A percentile compares a stretch with the other conserved stretches of the same genome.
Conservation (phyloP, 495 filamentous ascomycete genomes). For the Annulohypoxylon stygium region DNA sequence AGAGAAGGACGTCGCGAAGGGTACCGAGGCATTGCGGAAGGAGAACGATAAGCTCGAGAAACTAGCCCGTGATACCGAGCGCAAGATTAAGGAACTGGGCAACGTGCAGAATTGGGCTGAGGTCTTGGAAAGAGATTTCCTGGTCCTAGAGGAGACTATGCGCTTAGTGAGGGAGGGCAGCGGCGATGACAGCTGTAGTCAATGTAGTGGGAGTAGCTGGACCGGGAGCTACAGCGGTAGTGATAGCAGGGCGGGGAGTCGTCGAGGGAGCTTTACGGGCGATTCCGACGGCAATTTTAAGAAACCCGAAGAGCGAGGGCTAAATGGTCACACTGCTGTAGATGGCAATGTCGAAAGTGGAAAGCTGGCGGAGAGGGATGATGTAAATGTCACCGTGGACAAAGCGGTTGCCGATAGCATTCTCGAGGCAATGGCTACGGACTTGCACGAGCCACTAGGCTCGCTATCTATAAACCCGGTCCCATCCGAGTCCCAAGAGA, state of each 20-base stretch:
- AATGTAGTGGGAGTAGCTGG: conserved; percentile 49
- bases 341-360: neutral
- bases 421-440: conserved; percentile 48
- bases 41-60: conserved; percentile 79
- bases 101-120: conserved; percentile 99
- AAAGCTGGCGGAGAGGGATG: neutral
- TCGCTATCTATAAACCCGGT: conserved; percentile 22
- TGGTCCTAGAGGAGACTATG: conserved; percentile 89
- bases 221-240: conserved; percentile 56
- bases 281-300: conserved; percentile 30
- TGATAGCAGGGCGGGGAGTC: conserved; percentile 49
- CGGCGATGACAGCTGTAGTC: conserved; percentile 45
- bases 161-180: conserved; percentile 68
- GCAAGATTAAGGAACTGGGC: conserved; percentile 89
- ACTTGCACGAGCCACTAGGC: conserved; percentile 33
- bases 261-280: conserved; percentile 50
- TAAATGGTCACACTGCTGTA: conserved; percentile 13
- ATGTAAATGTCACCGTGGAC: conserved; percentile 36
- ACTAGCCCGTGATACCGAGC: conserved; percentile 74
- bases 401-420: conserved; percentile 42
- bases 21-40: conserved; percentile 73
- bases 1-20: conserved; percentile 74
- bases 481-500: conserved; percentile 2
- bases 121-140: conserved; percentile 90
- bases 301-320: conserved; percentile 27